Percentiles rank a stretch among this genome's conserved stretches.
These are phyloP conservation scores for Candida ulmi DNA, from an alignment of 805 yeast genomes.

Conservation along the genomic window DNA sequence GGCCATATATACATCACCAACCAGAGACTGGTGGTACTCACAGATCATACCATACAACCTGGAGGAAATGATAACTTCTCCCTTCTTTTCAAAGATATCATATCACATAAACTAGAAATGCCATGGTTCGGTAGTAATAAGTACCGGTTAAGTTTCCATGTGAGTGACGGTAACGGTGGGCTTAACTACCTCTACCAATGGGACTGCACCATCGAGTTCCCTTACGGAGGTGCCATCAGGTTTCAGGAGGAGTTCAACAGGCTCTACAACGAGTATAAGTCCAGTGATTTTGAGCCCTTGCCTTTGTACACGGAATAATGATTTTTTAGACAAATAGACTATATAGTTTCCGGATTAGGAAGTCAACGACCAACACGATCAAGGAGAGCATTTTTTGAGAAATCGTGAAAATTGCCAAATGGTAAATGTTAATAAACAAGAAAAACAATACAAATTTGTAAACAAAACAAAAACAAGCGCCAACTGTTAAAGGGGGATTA, in stretches of 20 bases:
- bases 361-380: constrained; percentile 2
- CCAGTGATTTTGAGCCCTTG: constrained; percentile 36
- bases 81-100: constrained; percentile 27
- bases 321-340: not conserved
- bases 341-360: constrained; percentile 3
- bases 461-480: not conserved
- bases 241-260: constrained; percentile 32
- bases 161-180: constrained; percentile 27
- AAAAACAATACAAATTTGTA: not conserved
- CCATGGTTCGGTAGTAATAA: constrained; percentile 54
- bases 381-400: too few species aligned
- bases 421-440: constrained; percentile 3
- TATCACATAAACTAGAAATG: constrained; percentile 33
- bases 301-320: constrained; percentile 31
- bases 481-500: too few species aligned
- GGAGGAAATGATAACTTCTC: constrained; percentile 28
- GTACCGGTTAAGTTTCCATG: constrained; percentile 38
- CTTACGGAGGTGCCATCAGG: constrained; percentile 42
- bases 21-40: constrained; percentile 34
- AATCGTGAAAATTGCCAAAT: not conserved
- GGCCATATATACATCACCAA: constrained; percentile 40
- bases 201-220: constrained; percentile 33
- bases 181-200: constrained; percentile 33
- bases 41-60: not conserved
- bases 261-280: not conserved